These are phyloP conservation scores for Tetrahymena borealis DNA, from an alignment of 73 alveolate genomes.

Conservation along the genomic window DNA sequence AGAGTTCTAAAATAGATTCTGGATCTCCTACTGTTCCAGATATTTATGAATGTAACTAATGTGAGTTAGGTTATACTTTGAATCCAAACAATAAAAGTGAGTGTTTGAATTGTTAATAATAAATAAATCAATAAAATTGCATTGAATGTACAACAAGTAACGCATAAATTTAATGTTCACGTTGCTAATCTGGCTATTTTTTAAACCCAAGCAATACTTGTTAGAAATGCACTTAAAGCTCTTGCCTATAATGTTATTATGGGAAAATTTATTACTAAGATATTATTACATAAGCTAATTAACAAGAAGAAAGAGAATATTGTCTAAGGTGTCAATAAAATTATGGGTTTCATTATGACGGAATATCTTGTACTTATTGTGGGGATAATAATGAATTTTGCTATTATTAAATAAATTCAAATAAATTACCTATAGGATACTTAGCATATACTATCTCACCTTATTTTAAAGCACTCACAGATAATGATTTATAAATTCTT, in stretches of 20 bases:
- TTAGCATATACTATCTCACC: background rate
- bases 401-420: background rate
- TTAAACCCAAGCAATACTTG: background rate
- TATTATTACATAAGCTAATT: background rate
- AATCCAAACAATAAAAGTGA: no score
- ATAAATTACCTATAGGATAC: background rate
- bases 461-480: background rate
- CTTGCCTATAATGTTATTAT: background rate
- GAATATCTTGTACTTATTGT: background rate
- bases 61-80: no score
- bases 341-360: background rate
- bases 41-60: no score
- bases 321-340: background rate
- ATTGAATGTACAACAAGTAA: no score
- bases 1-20: background rate
- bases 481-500: background rate
- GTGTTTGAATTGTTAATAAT: no score
- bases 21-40: no score
- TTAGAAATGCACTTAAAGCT: background rate
- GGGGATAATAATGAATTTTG: background rate
- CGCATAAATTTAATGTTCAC: background rate
- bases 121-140: no score
- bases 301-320: background rate
- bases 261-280: background rate
- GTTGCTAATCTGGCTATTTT: background rate